Percentiles rank a stretch among this genome's conserved stretches.
Conservation (phyloP, 2,329 filamentous ascomycete species). For the Fusarium sp. region DNA sequence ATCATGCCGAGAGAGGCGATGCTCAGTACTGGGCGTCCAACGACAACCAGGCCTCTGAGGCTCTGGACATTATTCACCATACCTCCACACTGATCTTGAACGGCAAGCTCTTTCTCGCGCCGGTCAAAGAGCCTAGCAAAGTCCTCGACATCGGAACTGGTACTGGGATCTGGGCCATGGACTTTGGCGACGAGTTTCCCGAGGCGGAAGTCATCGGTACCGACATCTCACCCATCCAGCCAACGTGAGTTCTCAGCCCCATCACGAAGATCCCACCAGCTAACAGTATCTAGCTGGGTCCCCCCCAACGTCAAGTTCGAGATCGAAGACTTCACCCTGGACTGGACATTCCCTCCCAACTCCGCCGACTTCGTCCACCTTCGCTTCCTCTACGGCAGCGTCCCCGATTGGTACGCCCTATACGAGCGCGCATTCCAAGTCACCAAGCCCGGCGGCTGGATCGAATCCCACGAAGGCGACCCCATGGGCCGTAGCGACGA, state of each 20-base stretch:
- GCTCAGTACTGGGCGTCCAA: slow-evolving; percentile 40
- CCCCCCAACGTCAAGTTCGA: slow-evolving; percentile 58
- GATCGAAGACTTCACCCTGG: slow-evolving; percentile 49
- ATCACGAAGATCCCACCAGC: rapidly evolving
- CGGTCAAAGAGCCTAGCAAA: slow-evolving; percentile 8
- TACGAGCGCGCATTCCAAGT: slow-evolving; percentile 64
- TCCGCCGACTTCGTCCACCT: slow-evolving; percentile 72
- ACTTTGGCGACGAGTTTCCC: slow-evolving; percentile 60
- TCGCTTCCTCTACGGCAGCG: slow-evolving; percentile 66
- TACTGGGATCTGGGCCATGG: slow-evolving; percentile 61
- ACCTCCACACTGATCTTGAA: slow-evolving; percentile 24
- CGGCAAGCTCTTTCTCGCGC: slow-evolving; percentile 30
- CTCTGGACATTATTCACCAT: slow-evolving; percentile 36
- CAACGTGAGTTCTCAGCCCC: slow-evolving; percentile 47
- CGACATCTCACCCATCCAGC: slow-evolving; percentile 69
- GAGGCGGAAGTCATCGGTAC: slow-evolving; percentile 62
- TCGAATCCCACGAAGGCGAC: slow-evolving; percentile 51
- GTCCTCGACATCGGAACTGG: slow-evolving; percentile 36
- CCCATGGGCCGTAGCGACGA: slow-evolving; percentile 48
- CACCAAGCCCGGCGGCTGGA: slow-evolving; percentile 66
- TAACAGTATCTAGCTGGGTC: slow-evolving; percentile 52
- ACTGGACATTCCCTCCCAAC: slow-evolving; percentile 47
- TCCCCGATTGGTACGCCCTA: slow-evolving; percentile 67
- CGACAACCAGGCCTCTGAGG: slow-evolving; percentile 35
- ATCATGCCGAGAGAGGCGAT: slow-evolving; percentile 38